Evolutionary conservation across 257 asterid species (phyloP), one percentile per base, ranked within the genome.

Genomic region (Cynanchum wilfordii): DNA sequence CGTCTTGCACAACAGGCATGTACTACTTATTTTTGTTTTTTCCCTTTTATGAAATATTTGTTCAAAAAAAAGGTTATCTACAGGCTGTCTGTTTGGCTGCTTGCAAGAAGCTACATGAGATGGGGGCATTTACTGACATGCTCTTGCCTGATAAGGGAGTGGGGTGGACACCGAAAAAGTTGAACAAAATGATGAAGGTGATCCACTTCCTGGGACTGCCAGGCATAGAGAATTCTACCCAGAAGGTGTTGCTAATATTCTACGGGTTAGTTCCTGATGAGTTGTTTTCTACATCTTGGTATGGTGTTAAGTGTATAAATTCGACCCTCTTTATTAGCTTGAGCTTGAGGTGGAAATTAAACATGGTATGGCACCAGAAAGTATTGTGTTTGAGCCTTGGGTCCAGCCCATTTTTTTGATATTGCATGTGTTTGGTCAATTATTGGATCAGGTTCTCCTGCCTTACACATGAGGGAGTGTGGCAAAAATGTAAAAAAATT

Each of bases 101-200:
- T 82, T 95, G 99, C 89, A 95, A 92, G 88, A 95, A 95, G 84
- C 97, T 95, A 60, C 99, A 95, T 73, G 97, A 95, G 87, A 90
- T 92, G 99, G 99, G 99, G 55, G 98, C 99, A 73, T 92, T 95
- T 85, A 92, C 99, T n/a, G 99, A 95, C 80, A 92, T 95, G 99
- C 90, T 95, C 66, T 86, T 95, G 84, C 99, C 99, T 42, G 99
- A 95, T 84, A 95, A 92, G 88, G 99, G 80, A 81, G 80, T 60
- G 95, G 88, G 70, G 92, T 71, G 55, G 93, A 87, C 73, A 73
- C 77, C 6, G 95, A 95, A 55, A 90, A 91, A 72, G 88, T 70
- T 75, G 99, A 95, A 77, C 89, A 90, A 76, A 90, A 72, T 84
- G 97, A 85, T 73, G 99, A 90, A 75, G 98, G 97, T 25, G 97